Evolutionary conservation across 768 basidiomycete genomes (phyloP).

Genomic region (Dioszegia hungarica): DNA sequence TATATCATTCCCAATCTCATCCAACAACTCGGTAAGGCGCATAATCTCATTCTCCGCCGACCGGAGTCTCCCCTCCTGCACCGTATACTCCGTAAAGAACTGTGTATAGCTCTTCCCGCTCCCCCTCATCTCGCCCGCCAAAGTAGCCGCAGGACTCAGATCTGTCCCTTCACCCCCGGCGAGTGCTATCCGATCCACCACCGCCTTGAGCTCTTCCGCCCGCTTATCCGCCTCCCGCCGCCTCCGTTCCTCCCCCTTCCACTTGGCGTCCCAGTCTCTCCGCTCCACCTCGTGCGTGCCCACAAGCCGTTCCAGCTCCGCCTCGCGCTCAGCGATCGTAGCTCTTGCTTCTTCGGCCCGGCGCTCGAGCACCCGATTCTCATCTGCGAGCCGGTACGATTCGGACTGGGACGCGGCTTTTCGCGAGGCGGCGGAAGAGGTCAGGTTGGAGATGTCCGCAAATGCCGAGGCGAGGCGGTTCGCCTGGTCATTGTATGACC

Average conservation of each 20-base stretch:
- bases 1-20: conserved; percentile 77
- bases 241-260: conserved; percentile 64
- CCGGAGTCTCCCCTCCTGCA: conserved; percentile 73
- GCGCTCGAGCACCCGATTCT: conserved; percentile 80
- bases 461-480: conserved; percentile 74
- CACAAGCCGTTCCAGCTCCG: conserved; percentile 71
- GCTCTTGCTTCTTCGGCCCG: conserved; percentile 78
- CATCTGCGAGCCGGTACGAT: conserved; percentile 64
- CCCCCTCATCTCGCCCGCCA: conserved; percentile 75
- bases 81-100: conserved; percentile 84
- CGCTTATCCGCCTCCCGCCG: conserved; percentile 68
- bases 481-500: conserved; percentile 64
- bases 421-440: conserved; percentile 73
- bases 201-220: conserved; percentile 64
- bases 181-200: conserved; percentile 41
- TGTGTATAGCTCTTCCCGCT: conserved; percentile 81
- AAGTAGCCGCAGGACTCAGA: conserved; percentile 79
- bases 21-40: conserved; percentile 74
- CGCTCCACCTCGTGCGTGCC: conserved; percentile 67
- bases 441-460: conserved; percentile 67
- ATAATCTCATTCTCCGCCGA: conserved; percentile 75
- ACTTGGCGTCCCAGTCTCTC: conserved; percentile 62
- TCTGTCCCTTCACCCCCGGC: conserved; percentile 56
- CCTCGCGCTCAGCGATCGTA: conserved; percentile 75
- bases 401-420: conserved; percentile 78